Evolutionary conservation across 2,329 filamentous ascomycete genomes (phyloP), one percentile per base, ranked within the genome.

Genomic region (Orbilia quercus): DNA sequence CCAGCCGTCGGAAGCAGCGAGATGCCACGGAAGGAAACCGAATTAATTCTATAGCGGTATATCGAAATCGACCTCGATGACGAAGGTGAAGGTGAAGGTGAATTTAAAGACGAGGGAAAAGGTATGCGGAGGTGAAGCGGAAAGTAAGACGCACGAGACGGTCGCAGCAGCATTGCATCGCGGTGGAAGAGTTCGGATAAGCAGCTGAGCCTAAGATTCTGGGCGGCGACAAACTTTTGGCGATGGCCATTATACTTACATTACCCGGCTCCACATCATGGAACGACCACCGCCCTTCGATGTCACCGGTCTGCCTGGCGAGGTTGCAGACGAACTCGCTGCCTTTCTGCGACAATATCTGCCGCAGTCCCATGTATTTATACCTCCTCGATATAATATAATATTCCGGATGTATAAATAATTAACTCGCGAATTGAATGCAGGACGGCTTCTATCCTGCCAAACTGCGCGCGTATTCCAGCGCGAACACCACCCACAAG

Each of bases 271-370:
- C 5, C 42, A 3, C 12, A 4, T 42, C 38, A 45, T 23, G 42
- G 42, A 45, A 7, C 25, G 48, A 25, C 65, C 53, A 14, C 7
- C 65, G 18, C 31, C 55, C 9, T 74, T 74, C 62, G 50, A 51
- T 28, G 31, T 59, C 50, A 47, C 54, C 45, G 16, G 38, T n/a
- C 47, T 73, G 1, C 67, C 67, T 14, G 3, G 45, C 44, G 63
- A 67, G 14, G 64, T 74, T 18, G 70, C 70, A 20, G 62, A 62
- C 44, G 70, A 74, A 47, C 55, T 74, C 12, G 62, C 70, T 16
- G 70, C 50, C 23, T 63, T 74, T 34, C 62, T 74, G 31, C 53
- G 70, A 34, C 53, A 55, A 1, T 54, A 66, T 34, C 50, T 65
- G 23, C n/a, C 54, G n/a, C 53, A 28, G 11, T 54, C 69, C 7